These are phyloP conservation scores for Floccularia luteovirens DNA, from an alignment of 768 basidiomycete genomes.

Conservation along the genomic window DNA sequence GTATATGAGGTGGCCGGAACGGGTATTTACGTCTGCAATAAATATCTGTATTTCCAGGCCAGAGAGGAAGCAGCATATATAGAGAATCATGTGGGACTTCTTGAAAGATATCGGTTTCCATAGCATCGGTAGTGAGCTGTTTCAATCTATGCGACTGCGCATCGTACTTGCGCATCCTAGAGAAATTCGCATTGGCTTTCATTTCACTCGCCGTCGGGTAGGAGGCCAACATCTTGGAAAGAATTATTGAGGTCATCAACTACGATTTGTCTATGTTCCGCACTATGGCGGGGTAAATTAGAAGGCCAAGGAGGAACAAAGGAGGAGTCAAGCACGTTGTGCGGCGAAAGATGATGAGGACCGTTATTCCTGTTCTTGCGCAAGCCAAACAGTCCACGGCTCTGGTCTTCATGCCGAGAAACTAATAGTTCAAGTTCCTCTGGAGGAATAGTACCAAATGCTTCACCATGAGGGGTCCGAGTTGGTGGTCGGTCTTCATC, in stretches of 20 bases:
- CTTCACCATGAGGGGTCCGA: slow-evolving; percentile 57
- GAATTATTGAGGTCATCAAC: slow-evolving; percentile 66
- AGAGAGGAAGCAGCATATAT: slow-evolving; percentile 83
- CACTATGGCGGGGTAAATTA: slow-evolving; percentile 53
- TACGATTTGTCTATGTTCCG: slow-evolving; percentile 62
- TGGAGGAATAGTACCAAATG: slow-evolving; percentile 52
- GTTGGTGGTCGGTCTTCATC: slow-evolving; percentile 20
- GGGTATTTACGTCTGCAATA: slow-evolving; percentile 20
- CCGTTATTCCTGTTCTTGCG: slow-evolving; percentile 13
- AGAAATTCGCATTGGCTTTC: slow-evolving; percentile 10
- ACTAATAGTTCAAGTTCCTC: slow-evolving; percentile 40
- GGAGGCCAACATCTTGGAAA: slow-evolving; percentile 73
- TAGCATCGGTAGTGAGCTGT: slow-evolving; percentile 10
- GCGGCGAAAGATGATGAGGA: slow-evolving; percentile 10
- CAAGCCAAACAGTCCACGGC: slow-evolving; percentile 18
- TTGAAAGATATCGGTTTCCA: slow-evolving; percentile 41
- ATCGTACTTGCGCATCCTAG: neutral
- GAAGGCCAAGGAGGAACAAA: slow-evolving; percentile 54
- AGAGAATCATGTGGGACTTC: slow-evolving; percentile 61
- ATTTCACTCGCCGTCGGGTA: slow-evolving; percentile 46
- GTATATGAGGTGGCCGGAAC: slow-evolving; percentile 26
- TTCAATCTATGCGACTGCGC: slow-evolving; percentile 2
- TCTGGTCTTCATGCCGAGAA: slow-evolving; percentile 18
- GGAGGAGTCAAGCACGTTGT: slow-evolving; percentile 10
- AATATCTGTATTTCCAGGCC: slow-evolving; percentile 68